Percentiles rank a stretch among this genome's conserved stretches.
Conservation (phyloP, 768 basidiomycete species). For the Kwoniella dendrophila region DNA sequence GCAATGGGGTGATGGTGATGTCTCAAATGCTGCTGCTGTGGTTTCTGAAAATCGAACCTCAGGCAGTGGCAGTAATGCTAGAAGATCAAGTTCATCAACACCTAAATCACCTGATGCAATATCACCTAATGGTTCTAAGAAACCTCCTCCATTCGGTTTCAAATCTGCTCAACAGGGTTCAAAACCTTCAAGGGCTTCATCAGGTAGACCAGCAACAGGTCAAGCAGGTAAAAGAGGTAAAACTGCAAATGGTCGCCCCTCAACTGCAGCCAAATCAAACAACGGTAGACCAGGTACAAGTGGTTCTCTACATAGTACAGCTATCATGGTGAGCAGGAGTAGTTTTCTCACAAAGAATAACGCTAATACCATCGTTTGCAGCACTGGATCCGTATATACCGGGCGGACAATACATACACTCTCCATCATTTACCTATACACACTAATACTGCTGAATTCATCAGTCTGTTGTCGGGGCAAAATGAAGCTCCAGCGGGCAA, state of each 20-base stretch:
- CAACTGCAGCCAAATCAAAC: conserved; percentile 33
- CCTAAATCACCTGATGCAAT: conserved; percentile 1
- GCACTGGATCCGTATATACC: conserved; percentile 75
- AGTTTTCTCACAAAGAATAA: background rate
- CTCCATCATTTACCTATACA: conserved; percentile 67
- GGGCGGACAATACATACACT: conserved; percentile 71
- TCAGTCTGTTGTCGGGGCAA: conserved; percentile 62
- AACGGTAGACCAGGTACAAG: conserved; percentile 47
- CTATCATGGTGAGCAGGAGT: conserved; percentile 36
- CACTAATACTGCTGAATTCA: conserved; percentile 71
- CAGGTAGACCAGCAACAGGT: conserved; percentile 24
- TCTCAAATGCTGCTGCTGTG: background rate
- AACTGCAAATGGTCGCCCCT: conserved; percentile 29
- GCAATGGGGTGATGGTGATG: background rate
- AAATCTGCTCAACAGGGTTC: conserved; percentile 29
- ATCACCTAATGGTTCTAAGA: conserved; percentile 13
- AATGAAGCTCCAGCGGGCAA: conserved; percentile 36
- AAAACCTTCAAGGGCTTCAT: conserved; percentile 16
- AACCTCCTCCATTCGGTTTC: conserved; percentile 51
- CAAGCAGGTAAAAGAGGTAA: conserved; percentile 16
- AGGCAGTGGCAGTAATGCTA: background rate
- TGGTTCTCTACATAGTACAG: conserved; percentile 27
- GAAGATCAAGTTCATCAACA: conserved; percentile 2
- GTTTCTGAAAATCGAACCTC: background rate
- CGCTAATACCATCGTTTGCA: conserved; percentile 13